Conservation (phyloP, 2,329 filamentous ascomycete species). For the Colletotrichum cordylinicola region DNA sequence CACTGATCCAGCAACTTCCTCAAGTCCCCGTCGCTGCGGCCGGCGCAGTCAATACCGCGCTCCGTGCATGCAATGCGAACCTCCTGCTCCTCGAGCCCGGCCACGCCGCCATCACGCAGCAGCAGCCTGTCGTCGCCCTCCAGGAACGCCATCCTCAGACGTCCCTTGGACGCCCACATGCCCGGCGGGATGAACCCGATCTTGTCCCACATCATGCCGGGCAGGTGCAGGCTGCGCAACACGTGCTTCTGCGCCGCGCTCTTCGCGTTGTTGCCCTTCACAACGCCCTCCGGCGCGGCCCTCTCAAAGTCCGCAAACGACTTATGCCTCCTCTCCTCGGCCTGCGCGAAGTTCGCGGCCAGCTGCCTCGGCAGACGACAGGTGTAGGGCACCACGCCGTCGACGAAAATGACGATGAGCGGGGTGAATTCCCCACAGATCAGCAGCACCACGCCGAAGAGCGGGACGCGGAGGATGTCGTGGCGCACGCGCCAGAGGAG, state of each 20-base stretch:
- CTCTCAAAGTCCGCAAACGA: conserved; percentile 52
- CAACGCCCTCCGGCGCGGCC: conserved; percentile 38
- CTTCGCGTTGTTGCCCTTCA: conserved; percentile 23
- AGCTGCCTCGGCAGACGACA: conserved; percentile 85
- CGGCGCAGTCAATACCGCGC: conserved; percentile 65
- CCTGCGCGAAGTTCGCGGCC: conserved; percentile 57
- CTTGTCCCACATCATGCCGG: conserved; percentile 55
- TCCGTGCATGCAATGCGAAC: conserved; percentile 74
- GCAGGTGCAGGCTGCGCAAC: conserved; percentile 49
- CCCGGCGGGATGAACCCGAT: conserved; percentile 51
- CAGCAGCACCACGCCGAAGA: conserved; percentile 78
- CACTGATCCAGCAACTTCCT: conserved; percentile 50
- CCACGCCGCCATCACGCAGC: conserved; percentile 63
- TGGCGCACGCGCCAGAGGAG: conserved; percentile 70
- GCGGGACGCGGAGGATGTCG: conserved; percentile 78
- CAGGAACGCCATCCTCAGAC: conserved; percentile 65
- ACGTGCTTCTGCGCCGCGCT: conserved; percentile 40
- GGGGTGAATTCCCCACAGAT: conserved; percentile 89
- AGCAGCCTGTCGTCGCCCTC: conserved; percentile 75
- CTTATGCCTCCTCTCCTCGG: conserved; percentile 55
- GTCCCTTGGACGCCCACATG: conserved; percentile 61
- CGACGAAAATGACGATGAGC: conserved; percentile 74
- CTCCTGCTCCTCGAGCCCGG: conserved; percentile 66
- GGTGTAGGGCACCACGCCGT: conserved; percentile 75
- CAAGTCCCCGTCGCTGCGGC: conserved; percentile 63